phyloP scores from a whole-genome alignment of 2,329 filamentous ascomycete genomes.

The Ramularia endophylla region DNA sequence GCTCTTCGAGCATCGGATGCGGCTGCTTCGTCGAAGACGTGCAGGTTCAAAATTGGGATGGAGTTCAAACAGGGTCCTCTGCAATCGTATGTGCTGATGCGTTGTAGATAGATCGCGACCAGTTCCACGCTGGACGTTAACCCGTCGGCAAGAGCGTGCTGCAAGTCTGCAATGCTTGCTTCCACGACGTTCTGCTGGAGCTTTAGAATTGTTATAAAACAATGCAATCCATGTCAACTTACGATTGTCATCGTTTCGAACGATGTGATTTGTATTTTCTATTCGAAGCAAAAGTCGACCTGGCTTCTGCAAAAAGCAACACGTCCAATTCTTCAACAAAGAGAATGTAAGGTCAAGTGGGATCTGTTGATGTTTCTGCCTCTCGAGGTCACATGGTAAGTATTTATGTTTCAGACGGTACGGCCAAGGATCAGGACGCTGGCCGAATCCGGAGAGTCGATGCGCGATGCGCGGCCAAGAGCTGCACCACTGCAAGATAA shows the following conservation, averaged over 20 bases:
- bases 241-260: slow-evolving; percentile 11
- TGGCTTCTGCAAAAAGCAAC: too few species aligned
- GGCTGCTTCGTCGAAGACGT: slow-evolving; percentile 42
- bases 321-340: too few species aligned
- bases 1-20: slow-evolving; percentile 43
- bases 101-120: slow-evolving; percentile 41
- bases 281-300: too few species aligned
- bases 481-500: too few species aligned
- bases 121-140: slow-evolving; percentile 42
- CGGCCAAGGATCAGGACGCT: too few species aligned
- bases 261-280: too few species aligned
- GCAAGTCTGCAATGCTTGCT: slow-evolving; percentile 42
- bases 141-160: slow-evolving; percentile 37
- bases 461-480: too few species aligned
- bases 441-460: too few species aligned
- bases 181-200: slow-evolving; percentile 38
- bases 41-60: slow-evolving; percentile 44
- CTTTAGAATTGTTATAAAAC: slow-evolving; percentile 2
- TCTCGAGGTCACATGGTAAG: too few species aligned
- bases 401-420: too few species aligned
- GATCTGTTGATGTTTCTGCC: too few species aligned
- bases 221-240: background rate
- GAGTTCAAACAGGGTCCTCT: slow-evolving; percentile 40
- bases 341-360: too few species aligned
- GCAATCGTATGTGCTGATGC: slow-evolving; percentile 44